Evolutionary conservation across 331 rosid genomes (phyloP), one percentile per base, ranked within the genome.

Genomic region (Rosa hybrid): DNA sequence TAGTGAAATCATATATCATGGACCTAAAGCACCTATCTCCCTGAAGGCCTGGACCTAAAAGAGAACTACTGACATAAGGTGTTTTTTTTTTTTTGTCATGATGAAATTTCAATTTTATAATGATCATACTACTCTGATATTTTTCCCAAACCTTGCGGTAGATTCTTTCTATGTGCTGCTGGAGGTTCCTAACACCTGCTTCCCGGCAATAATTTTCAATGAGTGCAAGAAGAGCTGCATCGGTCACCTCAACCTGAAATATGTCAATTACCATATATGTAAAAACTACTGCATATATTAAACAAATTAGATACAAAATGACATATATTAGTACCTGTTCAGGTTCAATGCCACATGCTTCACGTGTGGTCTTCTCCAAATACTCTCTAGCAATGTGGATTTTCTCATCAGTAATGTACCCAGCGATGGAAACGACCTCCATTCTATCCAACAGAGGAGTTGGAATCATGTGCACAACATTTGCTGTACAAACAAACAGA

Each of bases 361-460:
- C 96, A 34, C 99, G 92, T 62, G 89, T 89, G 78, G 82, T 71
- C 88, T 89, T 96, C 89, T 96, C 99, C 89, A 96, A 85, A 86
- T 91, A 91, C 88, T 93, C 96, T 85, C 99, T 91, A 48, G 97
- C 97, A 83, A 93, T 96, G 90, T 90, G 98, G 88, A 93, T 90
- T 83, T 96, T 93, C 91, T 96, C 98, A 75, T 91, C 99, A 42
- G 94, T 93, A 63, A 93, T 90, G 86, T 96, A 93, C 45, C 98
- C 96, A 60, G 98, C 98, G 49, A 96, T 86, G 46, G 96, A 74
- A 67, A 96, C 89, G 54, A 96, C 98, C 87, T 96, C 98, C 97
- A 96, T 96, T 83, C 97, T 88, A 69, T 96, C 99, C 89, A 96
- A 84, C 50, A 96, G 85, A 78, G 98, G 97, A 82, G 86, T 91